Evolutionary conservation across 78 protist species (phyloP).

Genomic region (Protostelium mycophagum): DNA sequence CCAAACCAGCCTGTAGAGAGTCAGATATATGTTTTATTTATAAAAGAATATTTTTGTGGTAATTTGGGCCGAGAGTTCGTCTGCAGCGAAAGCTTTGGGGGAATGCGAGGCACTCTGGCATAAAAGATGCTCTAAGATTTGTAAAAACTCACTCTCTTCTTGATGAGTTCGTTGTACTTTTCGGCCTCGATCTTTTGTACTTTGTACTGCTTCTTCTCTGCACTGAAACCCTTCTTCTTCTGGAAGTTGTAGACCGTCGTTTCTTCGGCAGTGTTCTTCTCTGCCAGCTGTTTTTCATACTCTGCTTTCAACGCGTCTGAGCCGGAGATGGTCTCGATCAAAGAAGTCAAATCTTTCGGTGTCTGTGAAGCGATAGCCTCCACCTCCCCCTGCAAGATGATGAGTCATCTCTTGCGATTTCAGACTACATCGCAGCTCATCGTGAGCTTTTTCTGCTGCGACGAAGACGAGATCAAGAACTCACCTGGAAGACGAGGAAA

Average conservation of each 20-base stretch:
- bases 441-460: not conserved
- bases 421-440: not conserved
- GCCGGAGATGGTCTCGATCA: constrained; percentile 77
- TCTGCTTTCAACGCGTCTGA: constrained; percentile 25
- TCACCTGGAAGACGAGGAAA: constrained; percentile 87
- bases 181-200: constrained; percentile 87
- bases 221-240: constrained; percentile 43
- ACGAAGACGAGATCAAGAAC: not conserved
- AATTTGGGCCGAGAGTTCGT: not conserved
- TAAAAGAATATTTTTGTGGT: no score
- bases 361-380: constrained; percentile 73
- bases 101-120: no score
- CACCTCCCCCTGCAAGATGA: constrained; percentile 89
- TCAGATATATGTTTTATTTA: no score
- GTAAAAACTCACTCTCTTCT: not conserved
- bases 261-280: constrained; percentile 41
- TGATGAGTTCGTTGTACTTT: constrained; percentile 13
- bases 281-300: constrained; percentile 2
- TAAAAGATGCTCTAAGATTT: no score
- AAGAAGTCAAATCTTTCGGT: constrained; percentile 80
- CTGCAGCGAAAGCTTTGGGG: constrained; percentile 6
- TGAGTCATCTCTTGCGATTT: not conserved
- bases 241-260: constrained; percentile 9
- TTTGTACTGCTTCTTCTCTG: constrained; percentile 71
- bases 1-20: no score